These are phyloP conservation scores for Echeveria elegans DNA, from an alignment of 164 flowering plant species.

Conservation along the genomic window DNA sequence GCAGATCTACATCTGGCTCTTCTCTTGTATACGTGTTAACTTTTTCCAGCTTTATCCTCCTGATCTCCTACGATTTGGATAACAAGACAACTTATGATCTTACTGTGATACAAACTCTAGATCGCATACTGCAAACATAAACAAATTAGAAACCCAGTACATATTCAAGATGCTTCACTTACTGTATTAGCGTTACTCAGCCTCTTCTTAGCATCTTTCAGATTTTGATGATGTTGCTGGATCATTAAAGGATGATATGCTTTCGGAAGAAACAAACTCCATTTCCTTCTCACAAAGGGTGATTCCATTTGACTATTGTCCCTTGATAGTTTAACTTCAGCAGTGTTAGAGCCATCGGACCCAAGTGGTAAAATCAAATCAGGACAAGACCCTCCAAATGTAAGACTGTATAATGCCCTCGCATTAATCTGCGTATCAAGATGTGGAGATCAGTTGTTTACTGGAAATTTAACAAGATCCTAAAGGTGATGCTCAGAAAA, in stretches of 20 bases:
- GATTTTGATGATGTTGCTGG: conserved; percentile 47
- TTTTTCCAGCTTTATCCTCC: conserved; percentile 43
- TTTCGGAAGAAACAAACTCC: conserved; percentile 66
- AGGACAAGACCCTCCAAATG: conserved; percentile 71
- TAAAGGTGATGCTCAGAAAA: not conserved
- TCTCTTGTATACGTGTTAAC: conserved; percentile 23
- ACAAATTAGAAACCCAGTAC: not conserved
- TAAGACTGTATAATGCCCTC: conserved; percentile 73
- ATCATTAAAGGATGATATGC: conserved; percentile 82
- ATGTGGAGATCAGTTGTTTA: not conserved
- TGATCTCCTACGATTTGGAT: conserved; percentile 37
- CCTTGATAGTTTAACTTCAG: conserved; percentile 15
- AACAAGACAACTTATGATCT: not conserved
- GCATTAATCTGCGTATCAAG: conserved; percentile 55
- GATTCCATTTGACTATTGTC: conserved; percentile 15
- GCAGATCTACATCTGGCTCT: conserved; percentile 26
- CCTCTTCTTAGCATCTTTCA: conserved; percentile 51
- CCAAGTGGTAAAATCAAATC: conserved; percentile 35
- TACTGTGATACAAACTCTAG: not conserved
- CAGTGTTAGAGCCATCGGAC: conserved; percentile 14
- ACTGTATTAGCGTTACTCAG: conserved; percentile 48
- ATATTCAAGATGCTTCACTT: conserved; percentile 23
- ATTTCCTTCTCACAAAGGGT: conserved; percentile 27
- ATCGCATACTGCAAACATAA: not conserved
- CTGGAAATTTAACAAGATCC: not conserved